Evolutionary conservation across 1,284 basidiomycete genomes (phyloP), one percentile per base, ranked within the genome.

Genomic region (Trichosporon faecale): DNA sequence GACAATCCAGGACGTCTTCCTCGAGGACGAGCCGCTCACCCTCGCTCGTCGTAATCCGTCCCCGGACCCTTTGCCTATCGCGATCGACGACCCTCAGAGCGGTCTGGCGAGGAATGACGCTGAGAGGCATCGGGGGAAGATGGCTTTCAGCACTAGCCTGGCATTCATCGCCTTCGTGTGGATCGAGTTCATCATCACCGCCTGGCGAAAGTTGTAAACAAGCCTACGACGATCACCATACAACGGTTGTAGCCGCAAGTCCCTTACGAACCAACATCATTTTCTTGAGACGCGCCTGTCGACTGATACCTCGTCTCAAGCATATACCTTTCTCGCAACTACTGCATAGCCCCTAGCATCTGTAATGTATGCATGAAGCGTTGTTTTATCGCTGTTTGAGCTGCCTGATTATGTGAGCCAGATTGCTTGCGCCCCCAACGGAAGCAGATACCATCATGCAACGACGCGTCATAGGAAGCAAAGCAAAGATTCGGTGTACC

Each of bases 151-250:
- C 61, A 7, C 40, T 18, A 71, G 83, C 87, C 84, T 79, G 8
- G 71, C 76, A 1, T 79, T 89, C 49, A 86, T 91, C 11, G 78
- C 85, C 8, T 81, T 81, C 55, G 88, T 89, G 2, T 92, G 91
- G 91, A 76, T 87, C 65, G 80, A 91, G 72, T 91, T 91, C 80
- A 82, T 92, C 75, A 84, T 79, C 16, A 89, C 88, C 11, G 90
- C 89, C 8, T 74, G 70, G 74, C 31, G 29, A 14, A 74, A 68
- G 70, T 68, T 76, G 49, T 73, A 70, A 55, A 27, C 33, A 64
- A 55, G 7, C 29, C 29, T 16, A 33, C 57, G 7, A 61, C 57
- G 11, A 11, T 31, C 25, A 18, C 27, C 11, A 29, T 18, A 29
- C 55, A 27, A 27, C 12, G 27, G 18, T 31, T 18, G 57, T 29